These are phyloP conservation scores for Carpinus fangiana DNA, from an alignment of 306 rosid species.

Conservation along the genomic window DNA sequence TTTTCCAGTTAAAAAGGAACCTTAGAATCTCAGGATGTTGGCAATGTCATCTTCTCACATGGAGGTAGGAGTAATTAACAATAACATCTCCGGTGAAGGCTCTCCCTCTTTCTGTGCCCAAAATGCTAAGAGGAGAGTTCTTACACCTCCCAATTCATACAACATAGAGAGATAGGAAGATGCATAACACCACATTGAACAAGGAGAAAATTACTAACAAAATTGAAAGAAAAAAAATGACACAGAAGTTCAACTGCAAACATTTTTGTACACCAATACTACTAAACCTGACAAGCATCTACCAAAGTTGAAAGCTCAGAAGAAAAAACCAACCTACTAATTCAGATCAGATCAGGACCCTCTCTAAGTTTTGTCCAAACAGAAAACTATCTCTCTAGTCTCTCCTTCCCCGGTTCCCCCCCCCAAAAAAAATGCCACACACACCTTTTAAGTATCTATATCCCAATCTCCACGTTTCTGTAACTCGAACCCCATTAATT, in stretches of 20 bases:
- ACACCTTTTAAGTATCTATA: conserved; percentile 47
- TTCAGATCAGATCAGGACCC: not conserved
- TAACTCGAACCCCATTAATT: conserved; percentile 52
- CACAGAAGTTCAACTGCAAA: conserved; percentile 35
- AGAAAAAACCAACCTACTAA: not conserved
- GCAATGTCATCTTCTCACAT: not conserved
- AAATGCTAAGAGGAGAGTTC: not conserved
- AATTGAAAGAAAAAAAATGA: not conserved
- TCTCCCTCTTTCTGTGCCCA: not conserved
- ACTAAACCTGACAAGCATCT: conserved; percentile 28
- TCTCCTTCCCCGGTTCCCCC: conserved; percentile 10
- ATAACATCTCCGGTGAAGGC: too few relatives aligned
- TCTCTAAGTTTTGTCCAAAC: not conserved
- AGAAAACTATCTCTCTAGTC: not conserved
- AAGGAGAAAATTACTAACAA: not conserved
- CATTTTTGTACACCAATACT: conserved; percentile 54
- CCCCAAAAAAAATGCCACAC: conserved; percentile 8
- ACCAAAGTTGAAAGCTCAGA: not conserved
- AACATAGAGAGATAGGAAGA: not conserved
- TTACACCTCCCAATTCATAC: not conserved
- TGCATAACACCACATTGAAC: not conserved
- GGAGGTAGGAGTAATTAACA: not conserved
- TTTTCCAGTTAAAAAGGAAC: not conserved
- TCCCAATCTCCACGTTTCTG: conserved; percentile 49
- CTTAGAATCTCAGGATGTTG: not conserved